These are phyloP conservation scores for Rhizophlyctis rosea DNA, from an alignment of 192 early-diverging fungal species.

Conservation along the genomic window DNA sequence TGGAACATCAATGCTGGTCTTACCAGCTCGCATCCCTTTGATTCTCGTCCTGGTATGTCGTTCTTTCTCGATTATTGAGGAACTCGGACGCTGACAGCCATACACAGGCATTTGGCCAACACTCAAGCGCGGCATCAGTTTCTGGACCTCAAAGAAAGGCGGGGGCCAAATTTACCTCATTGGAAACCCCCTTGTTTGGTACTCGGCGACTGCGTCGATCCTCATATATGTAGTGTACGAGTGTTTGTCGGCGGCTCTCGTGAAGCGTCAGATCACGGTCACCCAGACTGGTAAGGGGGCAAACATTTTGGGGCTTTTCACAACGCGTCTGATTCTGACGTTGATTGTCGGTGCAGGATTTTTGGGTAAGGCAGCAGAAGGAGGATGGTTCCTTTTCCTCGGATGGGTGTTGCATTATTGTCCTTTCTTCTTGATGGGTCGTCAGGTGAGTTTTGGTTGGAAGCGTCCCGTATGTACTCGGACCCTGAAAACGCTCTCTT, in stretches of 20 bases:
- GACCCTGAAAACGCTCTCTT: no score
- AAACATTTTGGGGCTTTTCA: background rate
- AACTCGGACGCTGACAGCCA: background rate
- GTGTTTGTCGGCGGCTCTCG: conserved; percentile 20
- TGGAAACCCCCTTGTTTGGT: conserved; percentile 57
- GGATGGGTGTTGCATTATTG: conserved; percentile 84
- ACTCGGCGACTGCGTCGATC: conserved; percentile 21
- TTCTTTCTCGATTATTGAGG: background rate
- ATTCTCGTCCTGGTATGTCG: conserved; percentile 40
- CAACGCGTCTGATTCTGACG: conserved; percentile 1
- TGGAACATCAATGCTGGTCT: conserved; percentile 49
- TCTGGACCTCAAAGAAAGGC: conserved; percentile 48
- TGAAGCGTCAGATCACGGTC: conserved; percentile 30
- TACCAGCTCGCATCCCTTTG: conserved; percentile 47
- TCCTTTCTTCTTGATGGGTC: conserved; percentile 87
- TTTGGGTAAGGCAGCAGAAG: conserved; percentile 18
- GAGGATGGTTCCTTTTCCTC: conserved; percentile 54
- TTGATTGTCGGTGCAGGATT: conserved; percentile 24
- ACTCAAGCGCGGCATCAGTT: conserved; percentile 47
- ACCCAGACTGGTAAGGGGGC: background rate
- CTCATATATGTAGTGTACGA: conserved; percentile 21
- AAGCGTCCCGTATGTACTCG: background rate
- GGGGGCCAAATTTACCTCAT: conserved; percentile 44
- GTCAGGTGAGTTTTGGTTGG: conserved; percentile 49
- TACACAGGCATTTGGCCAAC: conserved; percentile 41